Base-by-base conservation (phyloP, 179 eudicot genomes). In the Corrigiola litoralis region DNA sequence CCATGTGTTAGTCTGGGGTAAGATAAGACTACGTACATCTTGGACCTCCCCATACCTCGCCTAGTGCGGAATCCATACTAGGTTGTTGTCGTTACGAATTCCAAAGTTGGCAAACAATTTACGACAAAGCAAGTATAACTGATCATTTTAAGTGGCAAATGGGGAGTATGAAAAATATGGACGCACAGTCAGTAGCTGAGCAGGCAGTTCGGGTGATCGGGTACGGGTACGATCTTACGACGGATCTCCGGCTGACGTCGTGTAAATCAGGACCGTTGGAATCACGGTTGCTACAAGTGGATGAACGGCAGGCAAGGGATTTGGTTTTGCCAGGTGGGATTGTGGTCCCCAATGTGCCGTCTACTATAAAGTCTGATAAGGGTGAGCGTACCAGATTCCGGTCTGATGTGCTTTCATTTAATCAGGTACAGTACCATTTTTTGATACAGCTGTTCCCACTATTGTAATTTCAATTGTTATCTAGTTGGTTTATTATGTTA, bases 321-420 rank as follows among this genome's bases (percentile, higher is more conserved):
- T 58, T 92, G 56, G 68, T 76, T 5, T 70, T 92, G 16, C 98
- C 98, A 0, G 96, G 92, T 18, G 87, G 96, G 11, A 74, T 84
- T 32, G 82, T 84, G 9, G 90, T 92, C n/a, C 50, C 79, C 2
- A 16, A 66, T 48, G 95, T 83, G 0, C 80, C 90, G 20, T 49
- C 72, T 32, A 66, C 81, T 59, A 90, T 92, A 47, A 87, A 87
- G 82, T 90, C 92, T 61, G 98, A 85, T 78, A 92, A 90, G 73
- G 98, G 98, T 34, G 98, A 92, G 66, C 84, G 95, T 46, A 92
- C 86, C 6, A 78, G 98, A 68, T 90, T 92, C 55, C 79, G 85
- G 52, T 92, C 98, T 34, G 98, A 92, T 61, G 82, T 85, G 24
- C 86, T 92, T 18, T 73, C 87, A 47, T 92, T 92, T 68, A 85